Evolutionary conservation across 2,329 filamentous ascomycete genomes (phyloP), one percentile per base, ranked within the genome.

Genomic region (Chaetomium strumarium): DNA sequence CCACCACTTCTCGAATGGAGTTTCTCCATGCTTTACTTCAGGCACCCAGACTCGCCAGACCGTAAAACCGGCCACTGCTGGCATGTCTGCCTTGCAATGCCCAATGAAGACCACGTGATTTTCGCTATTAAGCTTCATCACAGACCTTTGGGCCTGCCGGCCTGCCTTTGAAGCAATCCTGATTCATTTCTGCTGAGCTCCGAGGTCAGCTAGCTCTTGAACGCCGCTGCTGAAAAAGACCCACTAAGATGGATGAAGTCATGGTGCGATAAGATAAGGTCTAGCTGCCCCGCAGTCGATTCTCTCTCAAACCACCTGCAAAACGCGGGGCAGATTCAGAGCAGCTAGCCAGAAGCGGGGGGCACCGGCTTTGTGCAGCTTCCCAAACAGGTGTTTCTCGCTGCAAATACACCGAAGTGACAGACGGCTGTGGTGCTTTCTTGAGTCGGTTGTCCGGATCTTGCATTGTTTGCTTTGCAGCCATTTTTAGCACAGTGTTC

Each of bases 181-280:
- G 14, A 13, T 30, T 29, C 24, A 24, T 24, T 24, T 29, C 39
- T 20, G n/a, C 37, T 38, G 37, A 38, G 9, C n/a, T 6, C n/a
- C 37, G n/a, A 17, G 37, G 37, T n/a, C 17, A 17, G 17, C 5
- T 17, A 19, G 7, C 37, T 17, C 5, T 11, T 36, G 33, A 38
- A 17, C 24, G 4, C 34, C 34, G 7, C 33, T 37, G 7, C 13
- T n/a, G 16, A 8, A 13, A 37, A 37, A 14, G 2, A 7, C 24
- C 24, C 7, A 24, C 24, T n/a, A 24, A 24, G 7, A n/a, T n/a
- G 6, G 19, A 51, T 51, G 48, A 51, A 34, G 48, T 51, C 40
- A 51, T 51, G 37, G 14, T 11, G 43, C 58, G 60, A 61, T 62
- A 60, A 62, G 60, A 61, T 62, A 62, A 62, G 54, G 19, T n/a